A percentile compares a stretch with the other conserved stretches of the same genome.
These are phyloP conservation scores for Cytospora leucostoma DNA, from an alignment of 2,329 filamentous ascomycete species.

Conservation along the genomic window DNA sequence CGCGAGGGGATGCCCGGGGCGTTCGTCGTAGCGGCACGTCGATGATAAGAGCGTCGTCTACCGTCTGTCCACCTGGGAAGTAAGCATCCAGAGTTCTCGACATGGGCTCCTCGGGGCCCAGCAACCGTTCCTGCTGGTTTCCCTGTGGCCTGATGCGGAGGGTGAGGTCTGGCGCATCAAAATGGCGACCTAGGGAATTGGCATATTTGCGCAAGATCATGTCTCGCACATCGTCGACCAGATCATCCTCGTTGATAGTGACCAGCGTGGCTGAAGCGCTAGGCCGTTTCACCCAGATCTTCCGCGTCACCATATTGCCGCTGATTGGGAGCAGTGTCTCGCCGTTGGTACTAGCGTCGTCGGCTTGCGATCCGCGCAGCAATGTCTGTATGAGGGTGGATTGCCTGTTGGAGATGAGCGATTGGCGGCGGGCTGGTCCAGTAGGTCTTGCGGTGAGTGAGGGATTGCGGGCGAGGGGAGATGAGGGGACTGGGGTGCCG, in stretches of 20 bases:
- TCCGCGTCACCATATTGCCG: slow-evolving; percentile 65
- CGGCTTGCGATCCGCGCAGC: slow-evolving; percentile 47
- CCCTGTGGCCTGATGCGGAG: slow-evolving; percentile 77
- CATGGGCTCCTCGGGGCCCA: slow-evolving; percentile 88
- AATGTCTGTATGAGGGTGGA: slow-evolving; percentile 54
- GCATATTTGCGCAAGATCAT: slow-evolving; percentile 90
- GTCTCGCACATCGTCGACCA: slow-evolving; percentile 93
- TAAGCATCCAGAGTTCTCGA: slow-evolving; percentile 75
- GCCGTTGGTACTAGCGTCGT: slow-evolving; percentile 39
- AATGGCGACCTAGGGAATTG: slow-evolving; percentile 85
- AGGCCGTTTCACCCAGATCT: slow-evolving; percentile 93
- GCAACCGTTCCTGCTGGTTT: slow-evolving; percentile 61
- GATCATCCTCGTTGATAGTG: slow-evolving; percentile 79
- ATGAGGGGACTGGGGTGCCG: slow-evolving; percentile 26
- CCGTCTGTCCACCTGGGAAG: slow-evolving; percentile 82
- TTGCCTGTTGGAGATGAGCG: slow-evolving; percentile 48
- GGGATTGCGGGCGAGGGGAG: slow-evolving; percentile 33
- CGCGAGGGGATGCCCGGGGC: slow-evolving; percentile 76
- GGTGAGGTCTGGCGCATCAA: slow-evolving; percentile 86
- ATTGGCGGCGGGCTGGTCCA: slow-evolving; percentile 43
- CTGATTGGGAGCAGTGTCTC: slow-evolving; percentile 43
- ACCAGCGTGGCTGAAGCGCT: slow-evolving; percentile 85
- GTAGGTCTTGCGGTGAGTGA: slow-evolving; percentile 31
- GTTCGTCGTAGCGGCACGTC: slow-evolving; percentile 78
- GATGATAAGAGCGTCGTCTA: slow-evolving; percentile 89